Base-by-base conservation (phyloP, 2,329 filamentous ascomycete genomes). In the Pseudogymnoascus sp. region DNA sequence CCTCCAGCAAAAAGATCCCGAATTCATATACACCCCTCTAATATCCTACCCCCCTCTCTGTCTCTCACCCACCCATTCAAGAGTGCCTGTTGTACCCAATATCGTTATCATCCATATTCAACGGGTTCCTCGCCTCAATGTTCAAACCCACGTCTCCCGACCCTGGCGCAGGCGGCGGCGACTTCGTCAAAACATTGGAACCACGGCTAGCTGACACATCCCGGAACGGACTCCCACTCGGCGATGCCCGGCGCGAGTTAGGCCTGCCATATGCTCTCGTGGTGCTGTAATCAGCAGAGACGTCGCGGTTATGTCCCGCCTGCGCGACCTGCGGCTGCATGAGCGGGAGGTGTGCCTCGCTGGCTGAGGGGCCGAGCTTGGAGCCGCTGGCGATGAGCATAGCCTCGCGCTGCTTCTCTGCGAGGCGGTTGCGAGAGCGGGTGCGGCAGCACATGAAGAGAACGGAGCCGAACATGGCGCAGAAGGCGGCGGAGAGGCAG, bases 401-500 rank as follows among this genome's bases (percentile, higher is more conserved):
- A 18, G 50, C 50, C 50, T 56, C 50, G 16, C 50, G 50, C 2
- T 56, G 50, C 50, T 56, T 56, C 28, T 56, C 50, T 10, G 28
- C 50, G n/a, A 56, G 50, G 11, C 50, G 50, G 14, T 56, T 18
- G 28, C 50, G 50, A 28, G 50, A 56, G 50, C 50, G 50, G 25
- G 50, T 56, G 28, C 50, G 50, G 50, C 28, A 56, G 50, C 50
- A 33, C 50, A 56, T 56, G n/a, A 56, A 56, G 28, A 56, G 28
- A n/a, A 56, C 50, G 28, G 50, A 56, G 50, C 50, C 50, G 28
- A 56, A 56, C 50, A 56, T 56, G 50, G 50, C 50, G 50, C n/a
- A 56, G 50, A 56, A 56, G 11, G 50, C 50, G 16, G n/a, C 50
- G 10, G 28, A 18, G n/a, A 56, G 50, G 5, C 10, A 18, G 28